phyloP scores from a whole-genome alignment of 306 rosid genomes.

The Cucumis hystrix region DNA sequence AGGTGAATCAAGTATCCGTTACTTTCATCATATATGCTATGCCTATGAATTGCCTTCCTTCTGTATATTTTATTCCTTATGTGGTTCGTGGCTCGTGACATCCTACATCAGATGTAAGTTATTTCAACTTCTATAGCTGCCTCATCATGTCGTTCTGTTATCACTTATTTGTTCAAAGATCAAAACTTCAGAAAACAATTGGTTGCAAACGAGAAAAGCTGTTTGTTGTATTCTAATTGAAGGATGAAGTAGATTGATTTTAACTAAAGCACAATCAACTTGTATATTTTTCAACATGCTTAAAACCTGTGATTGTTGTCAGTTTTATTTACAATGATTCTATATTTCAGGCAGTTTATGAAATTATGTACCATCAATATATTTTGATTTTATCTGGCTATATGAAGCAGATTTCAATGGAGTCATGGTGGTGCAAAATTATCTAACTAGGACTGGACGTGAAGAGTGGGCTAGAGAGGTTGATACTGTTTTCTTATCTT shows the following conservation, averaged over 20 bases:
- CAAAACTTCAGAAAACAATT: neutral
- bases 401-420: constrained; percentile 87
- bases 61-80: neutral
- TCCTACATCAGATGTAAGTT: neutral
- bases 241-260: neutral
- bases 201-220: neutral
- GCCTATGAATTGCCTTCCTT: neutral
- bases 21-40: neutral
- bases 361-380: neutral
- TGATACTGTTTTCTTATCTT: constrained; percentile 12
- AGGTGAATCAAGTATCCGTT: neutral
- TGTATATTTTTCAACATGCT: neutral
- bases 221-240: neutral
- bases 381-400: constrained; percentile 9
- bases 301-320: neutral
- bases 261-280: neutral
- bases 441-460: constrained; percentile 67
- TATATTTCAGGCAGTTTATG: neutral
- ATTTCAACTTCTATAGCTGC: neutral
- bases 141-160: neutral
- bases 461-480: constrained; percentile 89
- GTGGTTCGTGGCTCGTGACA: neutral
- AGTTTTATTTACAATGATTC: neutral
- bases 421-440: constrained; percentile 70
- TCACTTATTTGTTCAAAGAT: neutral